A percentile compares a stretch with the other conserved stretches of the same genome.
These are phyloP conservation scores for Mangifera indica DNA, from an alignment of 345 rosid species.

Conservation along the genomic window DNA sequence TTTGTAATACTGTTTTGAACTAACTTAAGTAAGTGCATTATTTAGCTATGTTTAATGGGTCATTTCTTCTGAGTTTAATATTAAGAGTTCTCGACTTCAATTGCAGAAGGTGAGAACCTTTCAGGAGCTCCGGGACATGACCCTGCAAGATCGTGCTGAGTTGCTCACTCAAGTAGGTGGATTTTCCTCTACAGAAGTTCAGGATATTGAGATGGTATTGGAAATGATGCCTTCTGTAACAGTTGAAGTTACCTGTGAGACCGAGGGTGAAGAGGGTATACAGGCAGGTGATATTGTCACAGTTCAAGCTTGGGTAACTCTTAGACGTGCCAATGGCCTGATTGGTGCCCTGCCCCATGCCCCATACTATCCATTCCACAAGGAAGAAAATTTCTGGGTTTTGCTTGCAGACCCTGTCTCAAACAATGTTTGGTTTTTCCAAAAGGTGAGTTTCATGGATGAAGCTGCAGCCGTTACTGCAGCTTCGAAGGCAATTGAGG, in stretches of 20 bases:
- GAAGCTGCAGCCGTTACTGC: conserved; percentile 72
- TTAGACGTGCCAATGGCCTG: conserved; percentile 75
- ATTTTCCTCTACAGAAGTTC: conserved; percentile 61
- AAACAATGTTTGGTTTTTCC: conserved; percentile 88
- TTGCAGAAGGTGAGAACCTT: conserved; percentile 90
- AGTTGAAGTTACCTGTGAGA: conserved; percentile 81
- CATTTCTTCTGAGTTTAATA: conserved; percentile 5
- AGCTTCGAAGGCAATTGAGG: conserved; percentile 91
- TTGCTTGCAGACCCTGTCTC: conserved; percentile 79
- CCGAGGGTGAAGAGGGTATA: conserved; percentile 97
- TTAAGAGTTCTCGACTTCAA: conserved; percentile 1
- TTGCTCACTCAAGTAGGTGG: conserved; percentile 78
- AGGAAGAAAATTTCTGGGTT: conserved; percentile 95
- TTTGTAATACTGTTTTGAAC: background rate
- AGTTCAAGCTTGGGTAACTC: conserved; percentile 82
- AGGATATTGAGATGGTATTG: conserved; percentile 77
- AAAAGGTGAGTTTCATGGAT: conserved; percentile 92
- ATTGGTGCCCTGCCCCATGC: conserved; percentile 86
- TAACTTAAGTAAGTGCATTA: background rate
- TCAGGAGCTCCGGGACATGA: conserved; percentile 80
- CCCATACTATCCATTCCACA: conserved; percentile 83
- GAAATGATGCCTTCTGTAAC: conserved; percentile 92
- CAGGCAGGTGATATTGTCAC: conserved; percentile 94
- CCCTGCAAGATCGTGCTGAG: conserved; percentile 65
- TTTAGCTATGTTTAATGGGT: background rate